Evolutionary conservation across 2,329 filamentous ascomycete genomes (phyloP), one percentile per base, ranked within the genome.

Genomic region (Xylaria sp.): DNA sequence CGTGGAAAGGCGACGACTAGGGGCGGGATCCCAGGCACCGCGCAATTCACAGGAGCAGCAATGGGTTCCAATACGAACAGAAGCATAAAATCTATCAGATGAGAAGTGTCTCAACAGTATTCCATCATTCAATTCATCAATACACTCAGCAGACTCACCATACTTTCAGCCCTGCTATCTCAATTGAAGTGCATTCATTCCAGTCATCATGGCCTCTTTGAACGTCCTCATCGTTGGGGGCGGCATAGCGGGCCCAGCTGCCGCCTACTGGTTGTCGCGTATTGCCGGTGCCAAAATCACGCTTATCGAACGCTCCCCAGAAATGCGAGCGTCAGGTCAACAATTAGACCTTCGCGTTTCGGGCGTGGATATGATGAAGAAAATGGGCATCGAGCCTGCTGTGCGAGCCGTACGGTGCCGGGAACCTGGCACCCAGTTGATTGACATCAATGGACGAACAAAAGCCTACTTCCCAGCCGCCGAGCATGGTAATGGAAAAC

Each of bases 281-380:
- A 57, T 66, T 50, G 36, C 63, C 1, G 47, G 56, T 13, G 69
- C 73, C 72, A 68, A 59, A 61, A 79, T 83, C 68, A 83, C 81
- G 3, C 73, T 85, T 42, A 70, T 84, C 17, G 83, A 84, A 63
- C 79, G 81, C 20, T 79, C 79, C 1, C 68, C 80, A 0, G 55
- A 68, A 17, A 77, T 80, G 15, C 76, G 81, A 13, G 75, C 73
- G 3, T 78, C 79, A 27, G 83, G 83, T 1, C 81, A 82, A 65
- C 77, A 81, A 22, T 73, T 84, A 45, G 83, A 85, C 67, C 78
- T 84, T 3, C 81, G 82, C 31, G 80, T 77, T 1, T 70, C 77
- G 5, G 82, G 79, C 0, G 74, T 83, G 17, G 74, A 79, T 6
- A 75, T 83, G 13, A 79, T 84, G 50, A 71, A 74, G 25, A 76